Percentiles rank a stretch among this genome's conserved stretches.
Evolutionary conservation across 345 rosid species (phyloP).

Genomic region (Linum usitatissimum): DNA sequence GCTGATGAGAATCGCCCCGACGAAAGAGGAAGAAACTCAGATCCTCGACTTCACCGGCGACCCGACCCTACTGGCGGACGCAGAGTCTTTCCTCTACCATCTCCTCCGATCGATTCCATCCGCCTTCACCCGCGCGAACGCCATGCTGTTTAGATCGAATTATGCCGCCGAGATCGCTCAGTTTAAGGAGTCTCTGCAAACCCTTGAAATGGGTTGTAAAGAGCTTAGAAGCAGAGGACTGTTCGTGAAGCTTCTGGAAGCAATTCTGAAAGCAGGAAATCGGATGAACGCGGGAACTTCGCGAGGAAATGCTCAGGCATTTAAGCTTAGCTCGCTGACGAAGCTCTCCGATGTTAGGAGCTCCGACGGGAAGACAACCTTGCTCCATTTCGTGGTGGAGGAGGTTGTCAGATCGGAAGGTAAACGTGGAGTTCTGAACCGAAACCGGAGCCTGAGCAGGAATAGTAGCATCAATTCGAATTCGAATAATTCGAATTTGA

Average conservation of each 20-base stretch:
- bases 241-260: slow-evolving; percentile 77
- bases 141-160: slow-evolving; percentile 58
- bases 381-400: slow-evolving; percentile 80
- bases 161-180: slow-evolving; percentile 47
- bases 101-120: slow-evolving; percentile 60
- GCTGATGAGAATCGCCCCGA: slow-evolving; percentile 57
- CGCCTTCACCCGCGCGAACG: slow-evolving; percentile 48
- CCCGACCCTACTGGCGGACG: slow-evolving; percentile 42
- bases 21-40: slow-evolving; percentile 48
- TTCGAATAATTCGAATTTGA: slow-evolving; percentile 9
- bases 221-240: slow-evolving; percentile 68
- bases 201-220: slow-evolving; percentile 51
- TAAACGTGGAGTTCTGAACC: slow-evolving; percentile 48
- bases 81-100: slow-evolving; percentile 63
- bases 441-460: slow-evolving; percentile 34
- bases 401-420: slow-evolving; percentile 78
- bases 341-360: slow-evolving; percentile 85
- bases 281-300: slow-evolving; percentile 90
- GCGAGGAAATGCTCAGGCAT: slow-evolving; percentile 85
- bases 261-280: slow-evolving; percentile 86
- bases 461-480: slow-evolving; percentile 18
- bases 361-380: slow-evolving; percentile 61
- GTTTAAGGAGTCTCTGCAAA: slow-evolving; percentile 31
- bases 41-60: slow-evolving; percentile 57
- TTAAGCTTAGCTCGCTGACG: slow-evolving; percentile 53